These are phyloP conservation scores for Lichina pygmaea DNA, from an alignment of 495 filamentous ascomycete species.

Conservation along the genomic window DNA sequence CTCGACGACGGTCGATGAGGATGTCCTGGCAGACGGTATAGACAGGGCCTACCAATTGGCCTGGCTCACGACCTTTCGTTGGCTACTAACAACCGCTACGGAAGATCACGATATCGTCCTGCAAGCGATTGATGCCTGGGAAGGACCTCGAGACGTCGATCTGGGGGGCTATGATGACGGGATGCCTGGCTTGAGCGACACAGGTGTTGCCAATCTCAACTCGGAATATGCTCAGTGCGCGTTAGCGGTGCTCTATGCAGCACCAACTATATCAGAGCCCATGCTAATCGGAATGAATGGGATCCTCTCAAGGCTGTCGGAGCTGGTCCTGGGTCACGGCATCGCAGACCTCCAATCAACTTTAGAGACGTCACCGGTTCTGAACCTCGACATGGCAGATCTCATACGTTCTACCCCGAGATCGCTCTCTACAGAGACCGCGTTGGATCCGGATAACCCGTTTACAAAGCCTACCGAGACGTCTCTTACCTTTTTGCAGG, in stretches of 20 bases:
- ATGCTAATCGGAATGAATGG: slow-evolving; percentile 32
- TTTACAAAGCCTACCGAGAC: slow-evolving; percentile 36
- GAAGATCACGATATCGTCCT: slow-evolving; percentile 14
- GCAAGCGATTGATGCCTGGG: slow-evolving; percentile 43
- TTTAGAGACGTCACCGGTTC: not conserved
- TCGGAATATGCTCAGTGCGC: slow-evolving; percentile 43
- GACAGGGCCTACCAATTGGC: no score
- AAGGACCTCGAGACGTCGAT: slow-evolving; percentile 57
- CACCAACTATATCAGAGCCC: slow-evolving; percentile 27
- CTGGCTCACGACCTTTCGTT: no score
- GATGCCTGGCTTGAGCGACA: slow-evolving; percentile 19
- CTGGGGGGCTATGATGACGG: slow-evolving; percentile 36
- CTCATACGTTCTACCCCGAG: slow-evolving; percentile 1
- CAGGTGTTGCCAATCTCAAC: slow-evolving; percentile 25
- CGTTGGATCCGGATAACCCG: slow-evolving; percentile 33
- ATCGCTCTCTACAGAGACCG: slow-evolving; percentile 22
- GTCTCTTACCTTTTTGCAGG: slow-evolving; percentile 36
- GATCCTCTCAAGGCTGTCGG: slow-evolving; percentile 21
- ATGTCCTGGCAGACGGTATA: no score
- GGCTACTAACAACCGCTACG: no score
- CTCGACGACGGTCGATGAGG: no score
- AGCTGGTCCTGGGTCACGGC: no score
- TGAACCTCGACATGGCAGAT: not conserved
- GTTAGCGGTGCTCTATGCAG: slow-evolving; percentile 45
- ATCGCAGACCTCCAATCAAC: slow-evolving; percentile 19